Conservation (phyloP, 2,329 filamentous ascomycete species). For the Aureobasidium sp. region DNA sequence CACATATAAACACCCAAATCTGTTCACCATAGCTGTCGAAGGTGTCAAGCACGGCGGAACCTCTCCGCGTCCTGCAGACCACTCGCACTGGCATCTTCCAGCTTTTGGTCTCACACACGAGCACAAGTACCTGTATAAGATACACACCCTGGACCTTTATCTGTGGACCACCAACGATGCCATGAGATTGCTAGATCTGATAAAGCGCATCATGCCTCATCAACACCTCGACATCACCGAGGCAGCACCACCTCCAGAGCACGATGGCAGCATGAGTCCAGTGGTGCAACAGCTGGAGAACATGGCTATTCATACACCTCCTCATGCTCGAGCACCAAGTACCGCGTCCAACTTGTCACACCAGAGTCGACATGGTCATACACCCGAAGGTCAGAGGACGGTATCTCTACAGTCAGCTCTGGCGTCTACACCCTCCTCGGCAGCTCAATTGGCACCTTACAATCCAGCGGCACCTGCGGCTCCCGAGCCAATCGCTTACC, state of each 20-base stretch:
- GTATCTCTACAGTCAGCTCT: conserved; percentile 9
- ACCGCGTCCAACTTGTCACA: conserved; percentile 20
- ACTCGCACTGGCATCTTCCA: conserved; percentile 62
- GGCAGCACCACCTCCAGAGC: conserved; percentile 44
- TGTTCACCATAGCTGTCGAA: conserved; percentile 59
- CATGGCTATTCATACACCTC: conserved; percentile 55
- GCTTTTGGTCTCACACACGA: conserved; percentile 64
- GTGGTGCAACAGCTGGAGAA: conserved; percentile 67
- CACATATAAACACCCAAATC: conserved; percentile 63
- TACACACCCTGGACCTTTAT: conserved; percentile 69
- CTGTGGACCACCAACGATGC: conserved; percentile 71
- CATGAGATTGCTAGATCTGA: conserved; percentile 57
- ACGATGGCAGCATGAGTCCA: conserved; percentile 49
- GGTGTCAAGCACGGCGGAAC: conserved; percentile 26
- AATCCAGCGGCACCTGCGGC: conserved; percentile 71
- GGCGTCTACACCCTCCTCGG: conserved; percentile 27
- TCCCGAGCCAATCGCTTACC: conserved; percentile 60
- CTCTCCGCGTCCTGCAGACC: conserved; percentile 37
- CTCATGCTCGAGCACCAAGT: conserved; percentile 34
- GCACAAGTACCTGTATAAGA: conserved; percentile 68
- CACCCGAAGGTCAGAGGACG: conserved; percentile 17
- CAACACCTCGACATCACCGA: conserved; percentile 55
- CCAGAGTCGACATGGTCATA: conserved; percentile 23
- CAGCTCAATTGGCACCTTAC: conserved; percentile 57
- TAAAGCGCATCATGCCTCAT: conserved; percentile 55